A percentile compares a stretch with the other conserved stretches of the same genome.
These are phyloP conservation scores for Candida tibetensis DNA, from an alignment of 805 yeast genomes.

Conservation along the genomic window DNA sequence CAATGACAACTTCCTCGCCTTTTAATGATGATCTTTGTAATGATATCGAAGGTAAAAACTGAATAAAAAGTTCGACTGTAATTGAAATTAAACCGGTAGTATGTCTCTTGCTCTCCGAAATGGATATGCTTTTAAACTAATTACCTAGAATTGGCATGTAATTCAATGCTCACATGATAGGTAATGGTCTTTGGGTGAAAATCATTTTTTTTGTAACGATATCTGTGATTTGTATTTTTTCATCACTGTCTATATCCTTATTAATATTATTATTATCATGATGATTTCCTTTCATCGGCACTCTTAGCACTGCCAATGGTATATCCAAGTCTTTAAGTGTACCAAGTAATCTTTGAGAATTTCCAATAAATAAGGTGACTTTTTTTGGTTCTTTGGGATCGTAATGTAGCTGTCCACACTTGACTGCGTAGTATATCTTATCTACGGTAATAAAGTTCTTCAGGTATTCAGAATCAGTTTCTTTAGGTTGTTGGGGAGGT, in stretches of 20 bases:
- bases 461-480: conserved; percentile 27
- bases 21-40: too few relatives aligned
- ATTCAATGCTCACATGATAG: conserved; percentile 77
- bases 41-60: too few relatives aligned
- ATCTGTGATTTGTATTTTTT: conserved; percentile 53
- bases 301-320: conserved; percentile 62
- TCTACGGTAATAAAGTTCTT: conserved; percentile 34
- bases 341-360: conserved; percentile 68
- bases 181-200: conserved; percentile 69
- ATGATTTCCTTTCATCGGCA: conserved; percentile 25
- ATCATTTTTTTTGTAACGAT: conserved; percentile 56
- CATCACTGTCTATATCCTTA: conserved; percentile 10
- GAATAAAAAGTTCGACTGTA: too few relatives aligned
- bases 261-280: conserved; percentile 11
- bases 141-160: too few relatives aligned
- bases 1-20: neutral
- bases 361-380: conserved; percentile 63
- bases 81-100: too few relatives aligned
- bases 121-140: too few relatives aligned
- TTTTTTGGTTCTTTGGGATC: conserved; percentile 37
- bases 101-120: too few relatives aligned
- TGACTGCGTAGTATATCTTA: conserved; percentile 43
- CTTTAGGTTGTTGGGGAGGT: conserved; percentile 39
- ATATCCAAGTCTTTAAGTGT: conserved; percentile 54
- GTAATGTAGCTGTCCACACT: conserved; percentile 48